A percentile compares a stretch with the other conserved stretches of the same genome.
phyloP scores from a whole-genome alignment of 441 rosid species.

The Viola pubescens region DNA sequence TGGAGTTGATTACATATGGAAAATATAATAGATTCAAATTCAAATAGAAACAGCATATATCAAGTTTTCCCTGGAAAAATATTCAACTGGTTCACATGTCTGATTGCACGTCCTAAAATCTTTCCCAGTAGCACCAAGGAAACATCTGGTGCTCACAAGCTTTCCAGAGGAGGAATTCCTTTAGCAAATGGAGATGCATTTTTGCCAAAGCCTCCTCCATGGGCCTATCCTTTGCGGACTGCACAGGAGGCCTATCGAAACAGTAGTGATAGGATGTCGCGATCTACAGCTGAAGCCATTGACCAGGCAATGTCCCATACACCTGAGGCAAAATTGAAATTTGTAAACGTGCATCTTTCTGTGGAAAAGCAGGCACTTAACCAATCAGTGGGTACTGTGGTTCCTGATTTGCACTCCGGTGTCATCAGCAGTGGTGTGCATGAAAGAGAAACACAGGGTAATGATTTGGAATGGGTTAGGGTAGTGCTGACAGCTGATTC shows the following conservation, averaged over 20 bases:
- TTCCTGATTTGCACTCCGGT: constrained; percentile 18
- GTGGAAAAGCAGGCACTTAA: constrained; percentile 40
- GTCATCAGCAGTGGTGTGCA: constrained; percentile 11
- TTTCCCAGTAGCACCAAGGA: constrained; percentile 60
- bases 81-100: not conserved
- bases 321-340: constrained; percentile 62
- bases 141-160: constrained; percentile 64
- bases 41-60: not conserved
- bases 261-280: constrained; percentile 94
- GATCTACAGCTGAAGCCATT: constrained; percentile 91
- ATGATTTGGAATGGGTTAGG: constrained; percentile 87
- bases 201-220: constrained; percentile 94
- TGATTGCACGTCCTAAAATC: not conserved
- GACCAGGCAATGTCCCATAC: constrained; percentile 97
- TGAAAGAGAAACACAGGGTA: constrained; percentile 22
- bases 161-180: constrained; percentile 95
- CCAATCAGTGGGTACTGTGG: constrained; percentile 23
- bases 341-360: constrained; percentile 59
- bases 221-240: constrained; percentile 99
- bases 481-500: constrained; percentile 83
- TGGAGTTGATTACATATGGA: not conserved
- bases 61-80: not conserved
- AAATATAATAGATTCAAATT: not conserved
- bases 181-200: constrained; percentile 96
- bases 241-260: constrained; percentile 92